Evolutionary conservation across 2,329 filamentous ascomycete genomes (phyloP).

Genomic region (Xylariomycetidae sp.): DNA sequence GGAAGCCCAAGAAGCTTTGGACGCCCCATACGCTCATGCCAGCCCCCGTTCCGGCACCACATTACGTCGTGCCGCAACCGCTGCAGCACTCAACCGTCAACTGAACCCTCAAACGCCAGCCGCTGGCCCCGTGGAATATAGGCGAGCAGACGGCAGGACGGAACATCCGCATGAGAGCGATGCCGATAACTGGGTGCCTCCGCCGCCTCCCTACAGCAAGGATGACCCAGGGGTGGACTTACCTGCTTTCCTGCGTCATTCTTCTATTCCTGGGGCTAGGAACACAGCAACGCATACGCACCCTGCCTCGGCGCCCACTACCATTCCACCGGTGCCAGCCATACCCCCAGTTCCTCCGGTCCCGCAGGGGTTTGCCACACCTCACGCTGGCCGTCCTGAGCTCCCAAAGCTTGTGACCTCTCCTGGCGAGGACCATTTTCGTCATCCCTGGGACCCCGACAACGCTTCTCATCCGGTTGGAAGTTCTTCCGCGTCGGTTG

Average conservation of each 20-base stretch:
- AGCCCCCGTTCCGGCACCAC: slow-evolving; percentile 65
- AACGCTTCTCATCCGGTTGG: no score
- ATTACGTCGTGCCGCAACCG: slow-evolving; percentile 66
- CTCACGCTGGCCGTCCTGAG: slow-evolving; percentile 18
- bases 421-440: slow-evolving; percentile 10
- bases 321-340: slow-evolving; percentile 9
- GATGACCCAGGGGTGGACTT: slow-evolving; percentile 51
- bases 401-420: slow-evolving; percentile 25
- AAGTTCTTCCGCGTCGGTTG: no score
- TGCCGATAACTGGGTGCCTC: slow-evolving; percentile 82
- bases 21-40: slow-evolving; percentile 67
- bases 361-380: slow-evolving; percentile 1
- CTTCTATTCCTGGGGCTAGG: slow-evolving; percentile 32
- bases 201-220: slow-evolving; percentile 72
- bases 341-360: slow-evolving; percentile 17
- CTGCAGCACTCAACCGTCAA: slow-evolving; percentile 67
- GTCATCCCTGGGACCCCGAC: slow-evolving; percentile 14
- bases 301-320: slow-evolving; percentile 3
- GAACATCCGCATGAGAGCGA: slow-evolving; percentile 82
- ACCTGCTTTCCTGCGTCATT: slow-evolving; percentile 50
- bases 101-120: slow-evolving; percentile 54
- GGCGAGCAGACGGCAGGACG: slow-evolving; percentile 61
- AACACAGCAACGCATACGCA: slow-evolving; percentile 1
- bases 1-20: slow-evolving; percentile 56
- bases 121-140: slow-evolving; percentile 53